Base-by-base conservation (phyloP, 345 rosid genomes). In the Populus tremula region DNA sequence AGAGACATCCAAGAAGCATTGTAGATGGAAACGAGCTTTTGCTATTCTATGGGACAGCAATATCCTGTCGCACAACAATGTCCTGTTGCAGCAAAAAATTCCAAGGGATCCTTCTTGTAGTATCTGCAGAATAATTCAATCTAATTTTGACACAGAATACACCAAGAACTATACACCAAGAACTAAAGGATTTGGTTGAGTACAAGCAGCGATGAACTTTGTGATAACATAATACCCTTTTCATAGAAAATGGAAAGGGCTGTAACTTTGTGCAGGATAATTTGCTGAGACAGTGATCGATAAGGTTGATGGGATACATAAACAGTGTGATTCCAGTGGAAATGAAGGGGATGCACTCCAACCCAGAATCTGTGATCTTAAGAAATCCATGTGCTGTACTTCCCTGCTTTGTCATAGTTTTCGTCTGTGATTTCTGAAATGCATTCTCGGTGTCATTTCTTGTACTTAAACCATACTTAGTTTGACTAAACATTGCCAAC, bases 1-100 rank as follows among this genome's bases (percentile, higher is more conserved):
- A 38, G 70, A 70, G 72, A 71, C 82, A 87, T 76, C 89, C 89
- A 18, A 74, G 89, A 76, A 84, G 85, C 83, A 50, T 64, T 8
- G 90, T 86, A 0, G 94, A 88, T 73, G 91, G 92, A 13, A 87
- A 89, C 6, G 90, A 89, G 82, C 76, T 86, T 61, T 69, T 85
- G 67, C 76, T 72, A 38, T 91, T 91, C 84, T 87, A 80, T 5
- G 84, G 94, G 73, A 86, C 88, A 2, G 80, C 86, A 27, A 81
- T 87, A 75, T 81, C 87, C 31, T 89, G 91, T 45, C 63, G 83
- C 35, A 33, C 35, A 33, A 33, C 35, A 33, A 33, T 33, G 35
- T 27, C 87, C 31, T 89, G 91, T 50, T 67, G 83, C 76, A 39
- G 75, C 11, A 2, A 78, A 71, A 61, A 80, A 79, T 41, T 38